Percentiles rank a stretch among this genome's conserved stretches.
phyloP scores from a whole-genome alignment of 306 rosid species.

The Pterocarpus macrocarpus region DNA sequence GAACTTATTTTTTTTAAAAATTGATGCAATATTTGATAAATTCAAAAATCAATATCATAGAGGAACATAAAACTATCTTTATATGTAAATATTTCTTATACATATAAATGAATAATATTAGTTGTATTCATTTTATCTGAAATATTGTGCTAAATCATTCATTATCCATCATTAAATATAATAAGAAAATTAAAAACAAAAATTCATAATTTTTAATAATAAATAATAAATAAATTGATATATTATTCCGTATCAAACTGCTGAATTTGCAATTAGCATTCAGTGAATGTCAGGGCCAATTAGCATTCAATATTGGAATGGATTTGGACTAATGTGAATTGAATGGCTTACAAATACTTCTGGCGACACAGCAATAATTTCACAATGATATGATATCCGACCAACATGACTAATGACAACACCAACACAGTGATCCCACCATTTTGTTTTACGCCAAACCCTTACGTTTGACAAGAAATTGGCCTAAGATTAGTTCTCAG shows the following conservation, averaged over 20 bases:
- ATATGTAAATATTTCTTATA: no score
- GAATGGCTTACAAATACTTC: not conserved
- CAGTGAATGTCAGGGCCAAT: slow-evolving; percentile 19
- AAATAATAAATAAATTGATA: no score
- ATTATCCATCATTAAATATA: no score
- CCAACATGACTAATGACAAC: slow-evolving; percentile 47
- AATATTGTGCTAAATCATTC: no score
- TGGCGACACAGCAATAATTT: slow-evolving; percentile 40
- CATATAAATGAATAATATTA: not conserved
- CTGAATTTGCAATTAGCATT: slow-evolving; percentile 4
- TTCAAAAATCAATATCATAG: no score
- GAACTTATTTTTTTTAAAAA: not conserved
- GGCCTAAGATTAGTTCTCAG: slow-evolving; percentile 6
- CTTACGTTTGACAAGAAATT: slow-evolving; percentile 4
- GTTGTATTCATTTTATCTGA: no score
- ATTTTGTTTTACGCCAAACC: slow-evolving; percentile 25
- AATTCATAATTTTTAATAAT: no score
- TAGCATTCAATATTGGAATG: slow-evolving; percentile 13
- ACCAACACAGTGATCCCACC: slow-evolving; percentile 41
- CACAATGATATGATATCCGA: slow-evolving; percentile 47
- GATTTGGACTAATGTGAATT: not conserved
- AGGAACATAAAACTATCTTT: not conserved
- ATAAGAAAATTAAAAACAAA: no score
- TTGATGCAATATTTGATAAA: not conserved
- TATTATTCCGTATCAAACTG: no score